Evolutionary conservation across 2,329 filamentous ascomycete species (phyloP), one percentile per base, ranked within the genome.

Genomic region (Cladosporium sp.): DNA sequence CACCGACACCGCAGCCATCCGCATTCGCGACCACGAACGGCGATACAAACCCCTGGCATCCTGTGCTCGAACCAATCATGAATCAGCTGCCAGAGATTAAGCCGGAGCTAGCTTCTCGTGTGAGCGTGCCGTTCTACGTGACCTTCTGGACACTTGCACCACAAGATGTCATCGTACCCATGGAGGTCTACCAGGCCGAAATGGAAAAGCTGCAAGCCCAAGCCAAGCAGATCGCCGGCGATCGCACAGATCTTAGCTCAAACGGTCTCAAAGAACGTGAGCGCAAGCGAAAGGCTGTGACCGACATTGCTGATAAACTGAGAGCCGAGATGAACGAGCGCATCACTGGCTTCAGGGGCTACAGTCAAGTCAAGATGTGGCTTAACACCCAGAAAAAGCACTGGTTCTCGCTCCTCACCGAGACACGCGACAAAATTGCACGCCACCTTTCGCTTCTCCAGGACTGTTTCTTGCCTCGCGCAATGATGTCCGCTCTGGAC

Each of bases 121-220:
- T 96, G 45, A 90, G 83, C 38, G 77, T 89, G 0, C 83, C 87
- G 25, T 92, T 96, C 65, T 96, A 89, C 62, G 82, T 87, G 38
- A 87, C 86, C 0, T 98, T 98, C 69, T 98, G 93, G 93, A 85
- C 91, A 43, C 76, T 96, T 11, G 84, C 89, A 22, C 78, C 94
- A 3, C 83, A 86, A 39, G 92, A 98, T 64, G 75, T 96, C 51
- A 80, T 82, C 50, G 83, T 91, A 55, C 87, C 88, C 1, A 82
- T 82, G 54, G 78, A 82, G 29, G 86, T 85, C 53, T 98, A 98
- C 64, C 79, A 86, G 41, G 78, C 82, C 13, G 90, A 94, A 63
- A 83, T 84, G 30, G 79, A 82, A 16, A 78, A 82, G 7, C 74
- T 90, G 18, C 80, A 84, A 57, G 81, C 80, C 49, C 82, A 85